Evolutionary conservation across 306 rosid species (phyloP).

Genomic region (Begonia loranthoides): DNA sequence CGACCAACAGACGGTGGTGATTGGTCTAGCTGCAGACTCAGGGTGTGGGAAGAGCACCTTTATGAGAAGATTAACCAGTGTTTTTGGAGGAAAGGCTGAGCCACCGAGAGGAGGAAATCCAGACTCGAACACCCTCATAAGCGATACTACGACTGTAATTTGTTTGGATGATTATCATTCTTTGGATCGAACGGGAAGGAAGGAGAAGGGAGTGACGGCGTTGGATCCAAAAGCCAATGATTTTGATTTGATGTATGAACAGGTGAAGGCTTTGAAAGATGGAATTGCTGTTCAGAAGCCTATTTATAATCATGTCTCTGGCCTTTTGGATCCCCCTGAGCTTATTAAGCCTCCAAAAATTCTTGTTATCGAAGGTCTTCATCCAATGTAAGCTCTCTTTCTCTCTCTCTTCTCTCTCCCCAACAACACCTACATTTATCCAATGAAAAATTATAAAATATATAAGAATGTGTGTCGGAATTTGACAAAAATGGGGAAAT

Average conservation of each 20-base stretch:
- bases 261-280: constrained; percentile 73
- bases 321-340: constrained; percentile 93
- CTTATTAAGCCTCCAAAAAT: constrained; percentile 88
- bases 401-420: not conserved
- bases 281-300: constrained; percentile 74
- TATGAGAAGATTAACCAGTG: constrained; percentile 95
- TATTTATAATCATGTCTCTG: constrained; percentile 85
- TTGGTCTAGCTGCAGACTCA: constrained; percentile 94
- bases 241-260: constrained; percentile 94
- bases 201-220: constrained; percentile 89
- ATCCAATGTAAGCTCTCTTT: constrained; percentile 65
- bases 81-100: constrained; percentile 89
- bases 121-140: constrained; percentile 87
- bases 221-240: constrained; percentile 89
- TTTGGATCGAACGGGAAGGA: constrained; percentile 84
- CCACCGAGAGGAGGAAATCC: constrained; percentile 97
- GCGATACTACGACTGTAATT: constrained; percentile 93
- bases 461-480: too few relatives aligned
- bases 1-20: constrained; percentile 67
- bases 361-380: constrained; percentile 94
- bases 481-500: too few relatives aligned
- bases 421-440: too few relatives aligned
- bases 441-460: too few relatives aligned
- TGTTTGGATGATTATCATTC: constrained; percentile 96
- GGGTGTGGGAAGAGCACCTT: constrained; percentile 97